phyloP scores from a whole-genome alignment of 192 early-diverging fungal genomes.

The Backusella morwellensis region DNA sequence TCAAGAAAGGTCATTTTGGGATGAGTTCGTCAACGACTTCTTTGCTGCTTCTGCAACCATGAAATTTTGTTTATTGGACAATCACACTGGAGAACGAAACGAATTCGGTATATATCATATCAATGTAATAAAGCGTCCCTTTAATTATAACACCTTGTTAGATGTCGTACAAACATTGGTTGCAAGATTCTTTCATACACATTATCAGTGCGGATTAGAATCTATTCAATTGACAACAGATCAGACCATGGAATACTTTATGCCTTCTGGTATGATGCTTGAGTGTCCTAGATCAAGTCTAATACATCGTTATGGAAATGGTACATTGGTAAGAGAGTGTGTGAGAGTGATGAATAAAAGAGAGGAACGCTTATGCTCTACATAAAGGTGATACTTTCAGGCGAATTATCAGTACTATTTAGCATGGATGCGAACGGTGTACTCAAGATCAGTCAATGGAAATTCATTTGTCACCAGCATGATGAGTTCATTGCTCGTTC shows the following conservation, averaged over 20 bases:
- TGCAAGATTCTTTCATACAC: slow-evolving; percentile 15
- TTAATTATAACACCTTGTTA: neutral
- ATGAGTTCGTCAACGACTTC: neutral
- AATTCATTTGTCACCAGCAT: slow-evolving; percentile 14
- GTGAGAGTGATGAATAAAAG: neutral
- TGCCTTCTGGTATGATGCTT: slow-evolving; percentile 13
- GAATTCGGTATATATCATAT: neutral
- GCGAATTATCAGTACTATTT: slow-evolving; percentile 12
- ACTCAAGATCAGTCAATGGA: slow-evolving; percentile 14
- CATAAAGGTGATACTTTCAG: slow-evolving; percentile 10
- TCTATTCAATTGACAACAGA: slow-evolving; percentile 24
- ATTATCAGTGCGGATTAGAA: slow-evolving; percentile 21
- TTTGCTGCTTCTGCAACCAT: neutral
- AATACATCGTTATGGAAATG: slow-evolving; percentile 26
- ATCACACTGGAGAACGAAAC: neutral
- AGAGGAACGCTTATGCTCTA: neutral
- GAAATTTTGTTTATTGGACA: neutral
- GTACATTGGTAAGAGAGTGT: slow-evolving; percentile 15
- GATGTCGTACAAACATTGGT: slow-evolving; percentile 5
- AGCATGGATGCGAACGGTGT: neutral
- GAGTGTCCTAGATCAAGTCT: slow-evolving; percentile 21
- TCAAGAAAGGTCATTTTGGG: neutral
- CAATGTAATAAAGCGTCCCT: neutral
- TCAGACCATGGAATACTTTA: slow-evolving; percentile 20
- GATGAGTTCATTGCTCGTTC: slow-evolving; percentile 20